These are phyloP conservation scores for Phytophthora pseudosyringae DNA, from an alignment of 352 stramenopile genomes.

Conservation along the genomic window DNA sequence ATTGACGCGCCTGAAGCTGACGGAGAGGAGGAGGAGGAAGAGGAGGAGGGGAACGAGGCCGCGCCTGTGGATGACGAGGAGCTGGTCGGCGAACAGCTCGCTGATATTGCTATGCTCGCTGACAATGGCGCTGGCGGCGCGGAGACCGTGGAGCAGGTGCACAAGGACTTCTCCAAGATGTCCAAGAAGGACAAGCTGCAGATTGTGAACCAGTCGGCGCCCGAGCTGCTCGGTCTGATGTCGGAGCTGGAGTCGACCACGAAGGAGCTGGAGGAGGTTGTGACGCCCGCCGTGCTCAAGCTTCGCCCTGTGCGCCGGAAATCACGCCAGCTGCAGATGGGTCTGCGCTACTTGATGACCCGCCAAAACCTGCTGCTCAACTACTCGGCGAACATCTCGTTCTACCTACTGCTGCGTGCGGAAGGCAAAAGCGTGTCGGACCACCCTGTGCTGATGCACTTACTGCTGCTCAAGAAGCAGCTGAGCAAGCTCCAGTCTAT, in stretches of 20 bases:
- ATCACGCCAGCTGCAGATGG: conserved; percentile 63
- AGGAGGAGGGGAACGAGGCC: conserved; percentile 37
- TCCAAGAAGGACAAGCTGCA: conserved; percentile 89
- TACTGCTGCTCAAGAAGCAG: conserved; percentile 81
- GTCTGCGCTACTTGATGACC: conserved; percentile 79
- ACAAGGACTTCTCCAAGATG: conserved; percentile 87
- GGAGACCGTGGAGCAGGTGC: conserved; percentile 72
- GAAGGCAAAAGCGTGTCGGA: conserved; percentile 83
- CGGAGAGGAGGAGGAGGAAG: conserved; percentile 48
- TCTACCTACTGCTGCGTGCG: conserved; percentile 82
- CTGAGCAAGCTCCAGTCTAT: conserved; percentile 66
- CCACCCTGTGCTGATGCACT: conserved; percentile 80
- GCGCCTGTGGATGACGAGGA: conserved; percentile 68
- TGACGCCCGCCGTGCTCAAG: conserved; percentile 75
- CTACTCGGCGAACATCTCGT: conserved; percentile 88
- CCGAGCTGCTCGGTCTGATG: conserved; percentile 77
- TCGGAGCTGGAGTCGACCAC: conserved; percentile 72
- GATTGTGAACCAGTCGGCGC: conserved; percentile 87
- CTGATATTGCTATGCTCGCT: conserved; percentile 71
- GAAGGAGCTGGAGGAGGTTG: conserved; percentile 66
- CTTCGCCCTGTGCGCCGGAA: conserved; percentile 69
- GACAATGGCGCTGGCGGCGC: conserved; percentile 58
- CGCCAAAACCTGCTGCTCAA: conserved; percentile 86
- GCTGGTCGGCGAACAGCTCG: conserved; percentile 70
- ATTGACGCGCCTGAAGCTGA: conserved; percentile 57